A percentile compares a stretch with the other conserved stretches of the same genome.
phyloP scores from a whole-genome alignment of 148 eudicot genomes.

The Amaranthus cruentus region DNA sequence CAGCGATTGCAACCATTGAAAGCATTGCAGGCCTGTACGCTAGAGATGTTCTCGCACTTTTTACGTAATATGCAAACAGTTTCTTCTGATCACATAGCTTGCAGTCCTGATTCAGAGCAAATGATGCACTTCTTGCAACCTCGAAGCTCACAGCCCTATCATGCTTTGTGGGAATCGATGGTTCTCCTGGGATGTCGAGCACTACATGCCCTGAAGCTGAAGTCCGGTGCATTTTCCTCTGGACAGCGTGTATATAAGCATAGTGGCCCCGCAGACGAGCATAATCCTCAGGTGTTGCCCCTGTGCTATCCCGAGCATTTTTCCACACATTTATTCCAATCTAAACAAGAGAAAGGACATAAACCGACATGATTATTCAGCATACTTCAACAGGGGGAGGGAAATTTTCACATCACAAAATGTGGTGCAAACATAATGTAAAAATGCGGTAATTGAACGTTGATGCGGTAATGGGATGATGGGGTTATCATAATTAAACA shows the following conservation, averaged over 20 bases:
- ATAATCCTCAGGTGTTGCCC: conserved; percentile 75
- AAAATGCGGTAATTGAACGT: too few relatives aligned
- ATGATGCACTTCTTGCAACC: conserved; percentile 27
- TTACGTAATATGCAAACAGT: conserved; percentile 29
- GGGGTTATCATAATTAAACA: too few relatives aligned
- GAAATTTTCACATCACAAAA: not conserved
- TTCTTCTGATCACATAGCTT: conserved; percentile 42
- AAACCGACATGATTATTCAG: not conserved
- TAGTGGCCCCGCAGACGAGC: conserved; percentile 62
- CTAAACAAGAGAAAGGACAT: conserved; percentile 30
- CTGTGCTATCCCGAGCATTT: conserved; percentile 51
- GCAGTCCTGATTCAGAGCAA: conserved; percentile 29
- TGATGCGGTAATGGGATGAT: too few relatives aligned
- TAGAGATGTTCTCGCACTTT: conserved; percentile 28
- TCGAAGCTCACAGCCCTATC: conserved; percentile 32
- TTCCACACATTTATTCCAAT: conserved; percentile 80
- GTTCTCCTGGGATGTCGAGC: conserved; percentile 48
- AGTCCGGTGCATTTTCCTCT: conserved; percentile 49
- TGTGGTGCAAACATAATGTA: too few relatives aligned
- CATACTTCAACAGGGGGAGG: not conserved
- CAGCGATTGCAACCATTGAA: conserved; percentile 83
- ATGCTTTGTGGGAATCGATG: conserved; percentile 30
- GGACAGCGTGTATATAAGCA: conserved; percentile 57
- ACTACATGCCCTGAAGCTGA: conserved; percentile 45
- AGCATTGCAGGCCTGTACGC: conserved; percentile 73